A percentile compares a stretch with the other conserved stretches of the same genome.
These are phyloP conservation scores for Magnaporthiopsis rhizophila DNA, from an alignment of 2,329 filamentous ascomycete genomes.

Conservation along the genomic window DNA sequence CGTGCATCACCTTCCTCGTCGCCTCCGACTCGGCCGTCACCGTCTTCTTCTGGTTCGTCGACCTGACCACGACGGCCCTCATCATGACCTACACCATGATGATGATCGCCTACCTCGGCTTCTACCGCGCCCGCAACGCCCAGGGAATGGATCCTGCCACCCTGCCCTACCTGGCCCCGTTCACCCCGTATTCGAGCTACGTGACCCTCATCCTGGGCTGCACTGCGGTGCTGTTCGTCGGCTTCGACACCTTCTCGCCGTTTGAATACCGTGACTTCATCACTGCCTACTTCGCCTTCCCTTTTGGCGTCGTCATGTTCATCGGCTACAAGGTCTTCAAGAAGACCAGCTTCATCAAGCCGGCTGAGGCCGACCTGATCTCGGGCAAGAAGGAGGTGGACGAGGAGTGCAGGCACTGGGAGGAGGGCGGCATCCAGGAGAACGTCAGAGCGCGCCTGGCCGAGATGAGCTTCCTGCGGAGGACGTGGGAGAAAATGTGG, in stretches of 20 bases:
- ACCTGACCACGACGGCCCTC: conserved; percentile 24
- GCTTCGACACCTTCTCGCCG: conserved; percentile 44
- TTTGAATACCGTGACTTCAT: conserved; percentile 31
- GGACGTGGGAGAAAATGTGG: conserved; percentile 14
- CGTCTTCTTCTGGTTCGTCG: conserved; percentile 25
- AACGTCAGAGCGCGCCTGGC: conserved; percentile 12
- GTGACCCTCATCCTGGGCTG: conserved; percentile 36
- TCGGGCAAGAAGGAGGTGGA: conserved; percentile 52
- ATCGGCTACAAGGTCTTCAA: conserved; percentile 52
- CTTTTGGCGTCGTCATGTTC: conserved; percentile 38
- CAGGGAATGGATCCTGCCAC: conserved; percentile 31
- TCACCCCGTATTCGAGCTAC: conserved; percentile 40
- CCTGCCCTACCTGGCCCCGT: conserved; percentile 40
- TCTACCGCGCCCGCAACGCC: conserved; percentile 42
- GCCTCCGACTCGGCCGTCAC: conserved; percentile 22
- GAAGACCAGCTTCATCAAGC: conserved; percentile 39
- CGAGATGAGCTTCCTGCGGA: conserved; percentile 8
- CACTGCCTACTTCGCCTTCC: conserved; percentile 33
- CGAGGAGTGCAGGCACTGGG: conserved; percentile 22
- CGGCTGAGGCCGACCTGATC: conserved; percentile 45
- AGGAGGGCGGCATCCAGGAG: conserved; percentile 13
- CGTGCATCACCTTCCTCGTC: conserved; percentile 24
- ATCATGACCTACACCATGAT: conserved; percentile 34
- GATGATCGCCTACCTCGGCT: conserved; percentile 32
- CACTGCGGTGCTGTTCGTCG: conserved; percentile 42